Percentiles rank a stretch among this genome's conserved stretches.
Evolutionary conservation across 257 asterid genomes (phyloP).

Genomic region (Nicotiana sylvestris): DNA sequence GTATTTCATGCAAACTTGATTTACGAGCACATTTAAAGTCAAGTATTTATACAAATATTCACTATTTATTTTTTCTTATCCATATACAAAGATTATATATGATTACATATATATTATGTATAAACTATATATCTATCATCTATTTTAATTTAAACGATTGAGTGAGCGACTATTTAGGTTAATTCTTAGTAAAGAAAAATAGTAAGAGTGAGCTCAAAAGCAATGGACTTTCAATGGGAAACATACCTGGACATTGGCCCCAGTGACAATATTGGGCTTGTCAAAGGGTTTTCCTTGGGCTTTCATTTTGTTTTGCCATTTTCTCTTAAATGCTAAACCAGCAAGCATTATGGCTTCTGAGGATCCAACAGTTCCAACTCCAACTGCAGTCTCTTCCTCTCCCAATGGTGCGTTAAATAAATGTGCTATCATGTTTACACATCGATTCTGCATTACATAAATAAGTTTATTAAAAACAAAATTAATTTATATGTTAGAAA

Average conservation of each 20-base stretch:
- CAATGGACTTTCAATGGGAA: background rate
- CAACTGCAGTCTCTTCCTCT: constrained; percentile 23
- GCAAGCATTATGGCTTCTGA: constrained; percentile 31
- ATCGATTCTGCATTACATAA: constrained; percentile 17
- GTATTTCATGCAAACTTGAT: too few relatives aligned
- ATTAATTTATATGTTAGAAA: background rate
- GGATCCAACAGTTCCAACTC: constrained; percentile 28
- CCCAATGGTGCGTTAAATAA: constrained; percentile 24
- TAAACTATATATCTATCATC: too few relatives aligned
- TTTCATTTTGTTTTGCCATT: constrained; percentile 27
- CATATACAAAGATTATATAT: too few relatives aligned
- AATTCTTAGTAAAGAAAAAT: too few relatives aligned
- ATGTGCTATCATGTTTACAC: constrained; percentile 26
- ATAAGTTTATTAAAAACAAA: background rate
- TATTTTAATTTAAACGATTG: too few relatives aligned
- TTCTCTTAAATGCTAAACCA: constrained; percentile 27
- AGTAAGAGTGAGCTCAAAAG: too few relatives aligned
- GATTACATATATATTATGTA: too few relatives aligned
- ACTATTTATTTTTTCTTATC: too few relatives aligned
- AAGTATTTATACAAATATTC: too few relatives aligned
- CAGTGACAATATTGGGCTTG: constrained; percentile 26
- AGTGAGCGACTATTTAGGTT: too few relatives aligned
- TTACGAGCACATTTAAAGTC: too few relatives aligned
- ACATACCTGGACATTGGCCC: constrained; percentile 25
- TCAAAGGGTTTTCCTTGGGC: constrained; percentile 23